These are phyloP conservation scores for Barnettozyma siamensis DNA, from an alignment of 805 yeast genomes.

Conservation along the genomic window DNA sequence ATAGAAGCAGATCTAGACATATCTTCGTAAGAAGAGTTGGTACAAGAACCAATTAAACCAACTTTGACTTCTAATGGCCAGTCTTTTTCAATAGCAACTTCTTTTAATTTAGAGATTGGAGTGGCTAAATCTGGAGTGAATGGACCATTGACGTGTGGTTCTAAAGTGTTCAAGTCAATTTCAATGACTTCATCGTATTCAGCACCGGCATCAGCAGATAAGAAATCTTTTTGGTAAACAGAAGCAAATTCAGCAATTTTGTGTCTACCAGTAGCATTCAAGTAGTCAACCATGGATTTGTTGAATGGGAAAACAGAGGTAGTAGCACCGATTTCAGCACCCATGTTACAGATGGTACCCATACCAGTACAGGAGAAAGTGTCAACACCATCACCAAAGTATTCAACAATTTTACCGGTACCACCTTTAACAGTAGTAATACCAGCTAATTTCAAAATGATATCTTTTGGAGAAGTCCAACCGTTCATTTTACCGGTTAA, in stretches of 20 bases:
- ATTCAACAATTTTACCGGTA: slow-evolving; percentile 94
- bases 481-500: slow-evolving; percentile 88
- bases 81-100: slow-evolving; percentile 72
- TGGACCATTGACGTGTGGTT: slow-evolving; percentile 97
- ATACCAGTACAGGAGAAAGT: slow-evolving; percentile 95
- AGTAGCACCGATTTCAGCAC: slow-evolving; percentile 99
- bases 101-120: slow-evolving; percentile 82
- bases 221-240: slow-evolving; percentile 55
- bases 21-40: slow-evolving; percentile 97
- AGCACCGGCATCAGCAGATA: slow-evolving; percentile 87
- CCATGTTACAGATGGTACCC: slow-evolving; percentile 99
- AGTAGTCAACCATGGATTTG: slow-evolving; percentile 80
- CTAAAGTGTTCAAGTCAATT: slow-evolving; percentile 81
- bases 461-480: slow-evolving; percentile 97
- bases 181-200: slow-evolving; percentile 92
- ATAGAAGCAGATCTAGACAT: slow-evolving; percentile 95
- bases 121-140: slow-evolving; percentile 98
- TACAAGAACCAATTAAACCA: slow-evolving; percentile 97
- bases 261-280: slow-evolving; percentile 80
- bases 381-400: slow-evolving; percentile 92
- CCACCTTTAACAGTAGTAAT: slow-evolving; percentile 96
- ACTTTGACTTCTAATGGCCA: slow-evolving; percentile 95
- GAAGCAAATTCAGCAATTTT: slow-evolving; percentile 79
- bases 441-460: slow-evolving; percentile 90
- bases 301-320: slow-evolving; percentile 97